phyloP scores from a whole-genome alignment of 495 filamentous ascomycete genomes.

The Delitschia confertaspora region DNA sequence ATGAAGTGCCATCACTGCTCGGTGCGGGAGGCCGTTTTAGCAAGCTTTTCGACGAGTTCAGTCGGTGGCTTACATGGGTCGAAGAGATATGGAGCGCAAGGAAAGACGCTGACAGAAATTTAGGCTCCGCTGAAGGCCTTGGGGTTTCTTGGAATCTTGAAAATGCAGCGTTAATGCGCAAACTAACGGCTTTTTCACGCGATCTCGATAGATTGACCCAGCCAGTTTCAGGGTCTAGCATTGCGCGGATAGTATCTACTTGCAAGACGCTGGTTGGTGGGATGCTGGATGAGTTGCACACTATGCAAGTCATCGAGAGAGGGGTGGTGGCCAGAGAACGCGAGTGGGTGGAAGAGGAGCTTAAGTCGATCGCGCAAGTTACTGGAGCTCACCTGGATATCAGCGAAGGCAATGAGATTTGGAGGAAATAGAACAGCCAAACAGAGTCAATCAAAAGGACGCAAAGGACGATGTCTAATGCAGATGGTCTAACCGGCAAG shows the following conservation, averaged over 20 bases:
- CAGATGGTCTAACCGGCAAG: no score
- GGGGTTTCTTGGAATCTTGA: constrained; percentile 23
- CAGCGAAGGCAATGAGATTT: constrained; percentile 9
- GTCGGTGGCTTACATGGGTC: constrained; percentile 41
- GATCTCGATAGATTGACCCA: constrained; percentile 21
- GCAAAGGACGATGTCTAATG: not conserved
- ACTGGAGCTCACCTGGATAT: constrained; percentile 5
- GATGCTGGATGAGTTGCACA: constrained; percentile 19
- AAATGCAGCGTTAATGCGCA: constrained; percentile 21
- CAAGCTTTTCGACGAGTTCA: constrained; percentile 42
- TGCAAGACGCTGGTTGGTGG: constrained; percentile 16
- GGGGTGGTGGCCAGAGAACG: constrained; percentile 16
- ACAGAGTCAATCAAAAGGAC: no score
- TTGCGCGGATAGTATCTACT: constrained; percentile 13
- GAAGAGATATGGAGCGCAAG: constrained; percentile 32
- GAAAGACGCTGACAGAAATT: not conserved
- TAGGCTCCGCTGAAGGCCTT: constrained; percentile 15
- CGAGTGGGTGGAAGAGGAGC: constrained; percentile 20
- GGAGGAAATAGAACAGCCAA: constrained; percentile 15
- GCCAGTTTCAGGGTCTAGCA: constrained; percentile 19
- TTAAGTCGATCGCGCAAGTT: constrained; percentile 13
- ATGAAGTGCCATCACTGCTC: constrained; percentile 42
- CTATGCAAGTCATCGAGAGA: constrained; percentile 15
- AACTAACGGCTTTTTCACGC: constrained; percentile 14
- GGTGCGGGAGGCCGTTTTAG: constrained; percentile 43